Percentiles rank a stretch among this genome's conserved stretches.
Conservation (phyloP, 108 stramenopile species). For the Skeletonema costatum region DNA sequence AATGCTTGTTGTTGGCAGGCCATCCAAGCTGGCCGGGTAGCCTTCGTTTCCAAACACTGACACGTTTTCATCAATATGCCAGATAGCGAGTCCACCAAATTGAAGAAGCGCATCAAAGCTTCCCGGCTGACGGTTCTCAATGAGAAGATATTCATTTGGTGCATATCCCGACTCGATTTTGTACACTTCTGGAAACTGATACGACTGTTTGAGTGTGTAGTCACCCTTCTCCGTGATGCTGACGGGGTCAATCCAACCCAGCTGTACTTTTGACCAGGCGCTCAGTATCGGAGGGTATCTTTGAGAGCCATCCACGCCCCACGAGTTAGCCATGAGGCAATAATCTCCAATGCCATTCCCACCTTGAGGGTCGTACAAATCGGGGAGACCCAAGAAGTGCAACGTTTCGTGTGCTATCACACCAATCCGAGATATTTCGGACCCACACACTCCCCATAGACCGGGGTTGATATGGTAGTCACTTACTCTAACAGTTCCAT, state of each 20-base stretch:
- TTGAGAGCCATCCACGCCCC: constrained; percentile 50
- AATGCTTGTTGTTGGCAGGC: constrained; percentile 72
- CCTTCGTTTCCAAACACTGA: constrained; percentile 37
- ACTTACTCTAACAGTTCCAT: constrained; percentile 26
- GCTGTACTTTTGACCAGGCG: constrained; percentile 55
- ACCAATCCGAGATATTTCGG: constrained; percentile 47
- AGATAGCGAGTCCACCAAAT: constrained; percentile 65
- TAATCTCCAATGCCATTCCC: constrained; percentile 48
- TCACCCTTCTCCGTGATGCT: constrained; percentile 41
- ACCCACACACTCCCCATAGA: constrained; percentile 31
- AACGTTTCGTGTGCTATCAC: constrained; percentile 53
- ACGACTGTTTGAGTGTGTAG: constrained; percentile 34
- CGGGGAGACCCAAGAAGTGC: constrained; percentile 51
- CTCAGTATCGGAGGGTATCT: constrained; percentile 55
- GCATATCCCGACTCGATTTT: constrained; percentile 50
- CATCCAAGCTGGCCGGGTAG: constrained; percentile 54
- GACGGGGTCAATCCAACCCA: constrained; percentile 55
- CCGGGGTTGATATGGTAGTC: constrained; percentile 47
- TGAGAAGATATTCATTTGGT: constrained; percentile 64
- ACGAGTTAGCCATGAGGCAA: constrained; percentile 48
- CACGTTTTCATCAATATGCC: constrained; percentile 53
- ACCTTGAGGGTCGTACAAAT: constrained; percentile 46
- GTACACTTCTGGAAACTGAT: constrained; percentile 44
- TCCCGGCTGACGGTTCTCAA: constrained; percentile 66
- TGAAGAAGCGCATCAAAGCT: constrained; percentile 53